Base-by-base conservation (phyloP, 768 basidiomycete species). In the Tylopilus rubrobrunneus region DNA sequence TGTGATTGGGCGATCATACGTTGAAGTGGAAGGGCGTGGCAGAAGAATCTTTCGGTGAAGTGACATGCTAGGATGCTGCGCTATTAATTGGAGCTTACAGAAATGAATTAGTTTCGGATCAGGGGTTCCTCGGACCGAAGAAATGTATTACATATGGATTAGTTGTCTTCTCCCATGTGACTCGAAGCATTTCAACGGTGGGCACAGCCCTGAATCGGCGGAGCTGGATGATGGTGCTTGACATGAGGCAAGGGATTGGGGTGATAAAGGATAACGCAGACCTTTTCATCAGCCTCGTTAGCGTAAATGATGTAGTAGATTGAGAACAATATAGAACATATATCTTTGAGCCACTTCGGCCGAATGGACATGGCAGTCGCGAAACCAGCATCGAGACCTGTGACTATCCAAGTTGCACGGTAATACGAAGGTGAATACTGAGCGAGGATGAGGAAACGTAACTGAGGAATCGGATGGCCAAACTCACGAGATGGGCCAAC, bases 341-440 rank as follows among this genome's bases (percentile, higher is more conserved):
- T 71, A 67, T 99, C 92, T 59, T 87, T 81, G 10, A 98, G 70
- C 93, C 92, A 97, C 66, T 88, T 92, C 4, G 92, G 90, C 14
- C 87, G 84, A 52, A 99, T 91, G 2, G 83, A 76, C 89, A 96
- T 93, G 12, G 96, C 95, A 0, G 94, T 94, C 0, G 94, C 94
- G 65, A 98, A 98, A 1, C 95, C 97, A 3, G 95, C 93, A 67
- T 99, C 97, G n/a, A 98, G 76, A 2, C 94, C 95, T 1, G 91
- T 96, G 46, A 73, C 83, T 53, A 99, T 86, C 88, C 94, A 99
- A 48, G 95, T 96, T 8, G 94, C 96, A 25, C 97, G 87, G 73
- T 95, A 96, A 71, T 94, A 97, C 2, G 91, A 88, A 1, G 90
- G 82, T 4, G 92, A 89, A 66, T 97, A 96, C 92, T 94, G 58